Base-by-base conservation (phyloP, 345 rosid genomes). In the Eucalyptus erythrocorys region DNA sequence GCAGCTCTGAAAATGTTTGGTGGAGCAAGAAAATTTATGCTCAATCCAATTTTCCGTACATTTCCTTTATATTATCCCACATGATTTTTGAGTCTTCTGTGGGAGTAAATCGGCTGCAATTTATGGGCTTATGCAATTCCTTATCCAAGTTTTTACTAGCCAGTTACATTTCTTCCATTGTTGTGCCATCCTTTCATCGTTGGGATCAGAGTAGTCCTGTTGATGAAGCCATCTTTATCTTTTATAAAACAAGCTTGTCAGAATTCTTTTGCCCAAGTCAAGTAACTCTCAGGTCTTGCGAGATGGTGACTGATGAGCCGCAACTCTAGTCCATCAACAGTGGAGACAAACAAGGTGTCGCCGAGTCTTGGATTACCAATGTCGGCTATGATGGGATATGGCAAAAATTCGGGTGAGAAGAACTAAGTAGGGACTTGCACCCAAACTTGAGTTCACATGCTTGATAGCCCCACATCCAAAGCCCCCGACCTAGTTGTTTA, bases 161-260 rank as follows among this genome's bases (percentile, higher is more conserved):
- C 0, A 2, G 6, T 24, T 55, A 24, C 30, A 55, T 55, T 55
- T 55, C 30, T 55, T 55, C 61, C 27, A 55, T 13, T 24, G 11
- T 24, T 24, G 27, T 55, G 30, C 13, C 61, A 55, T 24, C 13
- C 30, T 55, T 24, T 55, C 13, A 4, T 55, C 12, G 13, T 10
- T 6, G 6, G 30, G 61, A 55, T 22, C 30, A 10, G 0, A 24
- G 24, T 24, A 55, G 61, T 22, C 30, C 0, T 4, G 1, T 24
- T 24, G 30, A 55, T 55, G 30, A 55, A 55, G 30, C 12, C 27
- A 55, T 55, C 30, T 55, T 55, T 55, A 24, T 24, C 61, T 10
- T 55, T 24, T 24, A 27, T 55, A 22, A 55, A 11, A 22, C 1
- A 3, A 19, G 61, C 30, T 9, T 24, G 61, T 55, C 1, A 24